Conservation (phyloP, 2,329 filamentous ascomycete species). For the Bipolaris oryzae region DNA sequence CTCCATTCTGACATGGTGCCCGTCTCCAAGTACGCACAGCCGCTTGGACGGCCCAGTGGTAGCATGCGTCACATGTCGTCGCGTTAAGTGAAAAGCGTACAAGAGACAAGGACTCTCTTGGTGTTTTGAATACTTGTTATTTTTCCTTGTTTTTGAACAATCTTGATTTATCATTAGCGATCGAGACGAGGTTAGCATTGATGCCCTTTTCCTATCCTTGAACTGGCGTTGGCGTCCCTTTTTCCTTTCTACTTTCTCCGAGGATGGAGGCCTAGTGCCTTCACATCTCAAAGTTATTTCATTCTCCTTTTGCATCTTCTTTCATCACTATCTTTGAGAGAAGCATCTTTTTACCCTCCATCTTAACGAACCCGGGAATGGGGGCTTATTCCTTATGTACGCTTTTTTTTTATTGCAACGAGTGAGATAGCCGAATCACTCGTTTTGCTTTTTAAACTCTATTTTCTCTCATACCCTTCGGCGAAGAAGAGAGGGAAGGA, state of each 20-base stretch:
- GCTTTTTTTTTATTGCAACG: slow-evolving; percentile 6
- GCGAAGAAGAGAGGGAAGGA: neutral
- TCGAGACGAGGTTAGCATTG: slow-evolving; percentile 23
- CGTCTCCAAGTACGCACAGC: slow-evolving; percentile 46
- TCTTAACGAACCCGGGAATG: neutral
- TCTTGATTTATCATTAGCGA: slow-evolving; percentile 22
- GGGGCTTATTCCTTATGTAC: slow-evolving; percentile 2
- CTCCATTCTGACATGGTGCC: slow-evolving; percentile 42
- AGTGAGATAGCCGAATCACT: neutral
- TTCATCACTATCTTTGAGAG: slow-evolving; percentile 26
- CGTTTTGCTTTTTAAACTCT: neutral
- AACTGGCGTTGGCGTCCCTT: slow-evolving; percentile 19
- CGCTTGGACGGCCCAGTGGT: slow-evolving; percentile 34
- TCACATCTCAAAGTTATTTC: neutral
- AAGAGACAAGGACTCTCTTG: neutral
- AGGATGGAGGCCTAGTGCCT: neutral
- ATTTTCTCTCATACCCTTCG: neutral
- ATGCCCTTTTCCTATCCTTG: slow-evolving; percentile 20
- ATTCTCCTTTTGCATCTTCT: neutral
- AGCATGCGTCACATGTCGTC: slow-evolving; percentile 16
- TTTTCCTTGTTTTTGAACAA: slow-evolving; percentile 4
- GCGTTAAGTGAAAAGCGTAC: neutral
- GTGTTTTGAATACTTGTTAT: neutral
- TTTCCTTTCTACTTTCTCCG: neutral
- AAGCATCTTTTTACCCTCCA: neutral